Evolutionary conservation across 2,329 filamentous ascomycete species (phyloP).

Genomic region (Juglanconis oblonga): DNA sequence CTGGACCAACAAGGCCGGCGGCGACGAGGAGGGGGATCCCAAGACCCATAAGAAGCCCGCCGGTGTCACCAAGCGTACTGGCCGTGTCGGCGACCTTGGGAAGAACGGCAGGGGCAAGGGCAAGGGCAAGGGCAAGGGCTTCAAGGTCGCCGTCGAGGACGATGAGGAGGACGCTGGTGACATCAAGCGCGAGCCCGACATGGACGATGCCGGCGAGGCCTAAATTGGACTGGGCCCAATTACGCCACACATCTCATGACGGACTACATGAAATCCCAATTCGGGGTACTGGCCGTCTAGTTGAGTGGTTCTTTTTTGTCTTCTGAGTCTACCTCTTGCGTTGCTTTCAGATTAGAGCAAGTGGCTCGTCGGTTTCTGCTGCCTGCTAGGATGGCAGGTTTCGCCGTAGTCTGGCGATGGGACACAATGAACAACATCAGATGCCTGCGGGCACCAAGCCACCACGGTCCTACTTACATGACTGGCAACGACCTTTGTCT

Average conservation of each 20-base stretch:
- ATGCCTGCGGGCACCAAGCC: no score
- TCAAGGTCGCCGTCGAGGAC: background rate
- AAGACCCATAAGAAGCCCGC: slow-evolving; percentile 3
- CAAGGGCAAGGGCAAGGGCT: background rate
- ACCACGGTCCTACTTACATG: no score
- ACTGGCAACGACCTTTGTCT: no score
- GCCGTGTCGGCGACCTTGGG: background rate
- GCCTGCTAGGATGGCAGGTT: no score
- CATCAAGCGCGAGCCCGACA: background rate
- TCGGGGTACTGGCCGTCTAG: no score
- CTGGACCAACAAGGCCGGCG: background rate
- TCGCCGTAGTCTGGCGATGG: no score
- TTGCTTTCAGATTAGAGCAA: no score
- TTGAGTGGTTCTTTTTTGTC: no score
- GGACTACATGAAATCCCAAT: no score
- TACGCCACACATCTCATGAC: background rate
- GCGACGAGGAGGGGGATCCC: background rate
- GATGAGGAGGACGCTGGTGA: background rate
- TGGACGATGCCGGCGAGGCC: background rate
- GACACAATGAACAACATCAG: no score
- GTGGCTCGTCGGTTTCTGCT: no score
- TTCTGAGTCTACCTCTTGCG: no score
- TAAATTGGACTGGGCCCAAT: background rate
- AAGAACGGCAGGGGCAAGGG: slow-evolving; percentile 2
- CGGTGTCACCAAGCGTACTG: slow-evolving; percentile 11